These are phyloP conservation scores for Tulasnella calospora DNA, from an alignment of 768 basidiomycete genomes.

Conservation along the genomic window DNA sequence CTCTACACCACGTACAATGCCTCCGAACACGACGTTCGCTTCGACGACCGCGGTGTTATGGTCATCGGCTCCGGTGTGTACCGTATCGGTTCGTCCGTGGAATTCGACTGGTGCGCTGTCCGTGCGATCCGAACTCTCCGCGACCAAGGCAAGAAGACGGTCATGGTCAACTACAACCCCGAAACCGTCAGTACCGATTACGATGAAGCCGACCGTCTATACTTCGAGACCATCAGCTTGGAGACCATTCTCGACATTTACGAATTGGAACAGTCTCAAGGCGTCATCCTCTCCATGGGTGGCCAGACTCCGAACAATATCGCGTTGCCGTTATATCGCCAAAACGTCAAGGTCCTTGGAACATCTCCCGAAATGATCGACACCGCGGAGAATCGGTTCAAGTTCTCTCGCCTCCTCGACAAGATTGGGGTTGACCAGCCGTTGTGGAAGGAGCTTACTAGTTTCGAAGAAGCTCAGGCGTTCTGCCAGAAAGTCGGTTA, in stretches of 20 bases:
- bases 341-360: slow-evolving; percentile 97
- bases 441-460: slow-evolving; percentile 92
- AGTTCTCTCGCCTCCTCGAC: slow-evolving; percentile 96
- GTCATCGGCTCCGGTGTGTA: slow-evolving; percentile 98
- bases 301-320: slow-evolving; percentile 99
- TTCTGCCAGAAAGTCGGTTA: slow-evolving; percentile 94
- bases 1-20: slow-evolving; percentile 98
- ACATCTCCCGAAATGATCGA: slow-evolving; percentile 99
- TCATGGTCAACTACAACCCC: slow-evolving; percentile 99
- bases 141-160: slow-evolving; percentile 87
- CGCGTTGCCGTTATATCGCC: slow-evolving; percentile 87
- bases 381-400: slow-evolving; percentile 98
- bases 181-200: slow-evolving; percentile 99
- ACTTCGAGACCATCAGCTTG: slow-evolving; percentile 97
- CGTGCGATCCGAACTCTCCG: slow-evolving; percentile 93
- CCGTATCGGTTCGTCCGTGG: slow-evolving; percentile 97
- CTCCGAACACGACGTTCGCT: slow-evolving; percentile 84
- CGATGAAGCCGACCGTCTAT: slow-evolving; percentile 95
- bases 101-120: slow-evolving; percentile 99
- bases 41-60: slow-evolving; percentile 91
- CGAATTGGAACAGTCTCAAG: slow-evolving; percentile 80
- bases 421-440: slow-evolving; percentile 99
- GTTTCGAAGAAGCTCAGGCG: slow-evolving; percentile 74
- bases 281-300: slow-evolving; percentile 96
- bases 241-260: slow-evolving; percentile 98